Conservation (phyloP, 805 yeast species). For the Candida andamanensis region DNA sequence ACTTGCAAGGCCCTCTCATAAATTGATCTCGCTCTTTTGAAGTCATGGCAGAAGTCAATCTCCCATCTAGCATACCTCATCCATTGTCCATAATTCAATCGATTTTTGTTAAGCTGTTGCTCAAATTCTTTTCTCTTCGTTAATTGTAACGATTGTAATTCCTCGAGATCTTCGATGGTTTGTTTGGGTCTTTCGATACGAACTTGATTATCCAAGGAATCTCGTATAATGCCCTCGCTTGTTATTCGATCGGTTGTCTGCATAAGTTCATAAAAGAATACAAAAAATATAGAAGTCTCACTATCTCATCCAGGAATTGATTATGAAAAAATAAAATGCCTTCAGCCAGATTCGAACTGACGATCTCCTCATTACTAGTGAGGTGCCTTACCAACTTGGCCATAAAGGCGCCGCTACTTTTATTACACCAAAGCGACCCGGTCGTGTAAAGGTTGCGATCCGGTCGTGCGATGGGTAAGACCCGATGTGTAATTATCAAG, state of each 20-base stretch:
- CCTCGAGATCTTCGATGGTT: conserved; percentile 66
- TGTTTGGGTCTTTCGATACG: conserved; percentile 26
- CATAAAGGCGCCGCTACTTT: too few relatives aligned
- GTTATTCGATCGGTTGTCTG: conserved; percentile 17
- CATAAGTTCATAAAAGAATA: too few relatives aligned
- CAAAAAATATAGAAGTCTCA: conserved; percentile 1
- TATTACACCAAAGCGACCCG: too few relatives aligned
- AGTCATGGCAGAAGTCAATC: conserved; percentile 65
- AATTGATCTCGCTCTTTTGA: conserved; percentile 74
- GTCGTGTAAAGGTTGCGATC: too few relatives aligned
- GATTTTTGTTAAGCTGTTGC: conserved; percentile 77
- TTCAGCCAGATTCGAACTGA: too few relatives aligned
- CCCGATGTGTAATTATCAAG: too few relatives aligned
- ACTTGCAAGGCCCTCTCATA: conserved; percentile 84
- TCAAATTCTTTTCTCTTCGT: conserved; percentile 80
- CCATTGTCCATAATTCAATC: conserved; percentile 85
- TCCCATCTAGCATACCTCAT: conserved; percentile 88
- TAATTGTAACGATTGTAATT: conserved; percentile 67
- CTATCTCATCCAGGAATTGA: too few relatives aligned
- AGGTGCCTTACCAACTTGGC: too few relatives aligned
- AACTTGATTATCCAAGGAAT: conserved; percentile 24
- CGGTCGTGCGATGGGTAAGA: too few relatives aligned
- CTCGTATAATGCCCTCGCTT: conserved; percentile 32
- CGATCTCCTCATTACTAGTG: too few relatives aligned
- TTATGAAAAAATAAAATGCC: too few relatives aligned